Conservation (phyloP, 805 yeast species). For the Kodamaea nitidulidarum region DNA sequence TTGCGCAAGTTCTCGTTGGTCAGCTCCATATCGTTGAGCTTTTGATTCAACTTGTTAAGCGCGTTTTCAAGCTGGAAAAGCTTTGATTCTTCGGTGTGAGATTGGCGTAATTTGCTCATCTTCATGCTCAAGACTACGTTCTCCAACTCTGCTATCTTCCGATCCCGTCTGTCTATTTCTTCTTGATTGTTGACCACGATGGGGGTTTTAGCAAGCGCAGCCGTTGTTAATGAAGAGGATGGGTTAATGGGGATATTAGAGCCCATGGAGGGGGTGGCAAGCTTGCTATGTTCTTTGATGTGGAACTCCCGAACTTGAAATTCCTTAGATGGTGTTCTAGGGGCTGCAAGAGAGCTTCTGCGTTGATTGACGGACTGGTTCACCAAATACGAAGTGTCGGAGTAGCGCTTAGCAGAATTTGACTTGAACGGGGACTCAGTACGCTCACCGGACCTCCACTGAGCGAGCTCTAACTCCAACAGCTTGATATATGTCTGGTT, state of each 20-base stretch:
- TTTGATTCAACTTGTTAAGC: constrained; percentile 52
- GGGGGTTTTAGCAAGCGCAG: constrained; percentile 6
- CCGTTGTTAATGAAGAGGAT: constrained; percentile 9
- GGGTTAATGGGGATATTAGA: constrained; percentile 8
- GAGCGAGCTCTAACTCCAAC: constrained; percentile 39
- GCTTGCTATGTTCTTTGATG: constrained; percentile 8
- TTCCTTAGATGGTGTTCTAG: constrained; percentile 13
- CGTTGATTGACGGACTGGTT: constrained; percentile 3
- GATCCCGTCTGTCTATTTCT: constrained; percentile 26
- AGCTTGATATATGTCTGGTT: constrained; percentile 30
- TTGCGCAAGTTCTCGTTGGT: constrained; percentile 55
- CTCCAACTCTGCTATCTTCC: constrained; percentile 29
- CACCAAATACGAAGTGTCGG: constrained; percentile 8
- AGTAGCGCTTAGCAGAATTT: constrained; percentile 7
- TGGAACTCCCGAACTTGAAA: constrained; percentile 10
- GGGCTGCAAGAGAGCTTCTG: constrained; percentile 9
- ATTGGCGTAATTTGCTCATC: constrained; percentile 24
- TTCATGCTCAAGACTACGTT: constrained; percentile 25
- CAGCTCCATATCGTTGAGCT: constrained; percentile 57
- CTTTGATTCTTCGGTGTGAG: constrained; percentile 45
- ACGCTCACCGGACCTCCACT: constrained; percentile 31
- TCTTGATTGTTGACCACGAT: constrained; percentile 12
- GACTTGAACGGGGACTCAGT: constrained; percentile 6
- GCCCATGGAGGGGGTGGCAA: constrained; percentile 11
- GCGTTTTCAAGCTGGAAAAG: constrained; percentile 54